A percentile compares a stretch with the other conserved stretches of the same genome.
Conservation (phyloP, 2,329 filamentous ascomycete species). For the Curvularia spicifera region DNA sequence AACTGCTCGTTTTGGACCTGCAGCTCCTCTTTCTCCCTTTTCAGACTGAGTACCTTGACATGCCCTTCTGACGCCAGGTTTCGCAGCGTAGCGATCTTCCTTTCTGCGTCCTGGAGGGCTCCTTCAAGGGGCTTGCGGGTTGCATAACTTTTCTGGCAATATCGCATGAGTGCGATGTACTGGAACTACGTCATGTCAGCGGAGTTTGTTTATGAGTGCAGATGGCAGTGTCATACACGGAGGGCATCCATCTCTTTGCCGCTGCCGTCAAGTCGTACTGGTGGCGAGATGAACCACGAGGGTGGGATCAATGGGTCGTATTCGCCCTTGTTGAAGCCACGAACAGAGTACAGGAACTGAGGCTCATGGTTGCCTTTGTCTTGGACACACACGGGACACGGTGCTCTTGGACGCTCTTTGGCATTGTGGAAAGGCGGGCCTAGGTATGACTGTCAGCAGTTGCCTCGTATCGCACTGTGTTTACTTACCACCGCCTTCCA, state of each 20-base stretch:
- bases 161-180: constrained; percentile 47
- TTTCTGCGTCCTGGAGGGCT: constrained; percentile 24
- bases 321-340: constrained; percentile 52
- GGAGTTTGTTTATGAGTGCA: neutral
- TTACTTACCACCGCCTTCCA: constrained; percentile 56
- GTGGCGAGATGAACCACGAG: constrained; percentile 54
- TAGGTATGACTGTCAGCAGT: constrained; percentile 27
- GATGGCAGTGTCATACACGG: constrained; percentile 40
- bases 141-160: constrained; percentile 32
- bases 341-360: constrained; percentile 54
- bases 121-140: constrained; percentile 28
- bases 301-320: constrained; percentile 54
- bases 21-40: constrained; percentile 31
- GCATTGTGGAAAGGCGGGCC: constrained; percentile 56
- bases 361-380: constrained; percentile 44
- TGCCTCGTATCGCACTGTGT: neutral
- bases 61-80: constrained; percentile 48
- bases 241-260: constrained; percentile 52
- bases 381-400: constrained; percentile 54
- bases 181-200: constrained; percentile 53
- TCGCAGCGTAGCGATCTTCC: constrained; percentile 36
- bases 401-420: constrained; percentile 49
- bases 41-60: constrained; percentile 34
- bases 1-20: constrained; percentile 16
- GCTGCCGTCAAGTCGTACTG: constrained; percentile 48